Evolutionary conservation across 208 protist species (phyloP), one percentile per base, ranked within the genome.

Genomic region (Leishmania gerbilli): DNA sequence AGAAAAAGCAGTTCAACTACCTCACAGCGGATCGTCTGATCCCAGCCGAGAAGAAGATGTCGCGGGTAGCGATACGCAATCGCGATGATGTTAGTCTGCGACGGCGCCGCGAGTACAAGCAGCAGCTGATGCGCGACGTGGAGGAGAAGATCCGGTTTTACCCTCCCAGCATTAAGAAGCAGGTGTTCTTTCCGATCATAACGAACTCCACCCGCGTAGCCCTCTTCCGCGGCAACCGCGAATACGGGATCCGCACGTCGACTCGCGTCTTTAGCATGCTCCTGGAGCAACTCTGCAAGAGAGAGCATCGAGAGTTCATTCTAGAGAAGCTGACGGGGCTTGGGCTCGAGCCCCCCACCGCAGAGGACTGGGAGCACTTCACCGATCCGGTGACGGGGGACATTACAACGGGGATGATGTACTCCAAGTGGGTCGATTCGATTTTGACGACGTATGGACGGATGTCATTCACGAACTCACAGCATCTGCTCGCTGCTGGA

Each of bases 1-100:
- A 11, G 64, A 84, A 72, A 53, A 97, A 97, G 82, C 83, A 85
- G 40, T 97, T 87, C 86, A 97, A 97, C 85, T 97, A 91, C 82
- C 90, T 97, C 64, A 97, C 84, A 1, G 69, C n/a, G 8, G 75
- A 91, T 47, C 88, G 92, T 1, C 79, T 79, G 11, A 78, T 56
- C 0, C 58, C 81, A 42, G 1, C 11, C n/a, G 69, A 81, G 34
- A 83, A 74, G 69, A 53, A 34, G 40, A 55, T 84, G 47, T 79
- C 75, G 31, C 77, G 79, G 40, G 49, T 21, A 1, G 42, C 69
- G 2, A 80, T 90, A 27, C 92, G 92, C 3, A 24, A 71, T 55
- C 87, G 87, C 34, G 94, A 95, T 62, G 94, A 96, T 76, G 79
- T 87, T 24, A 71, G 37, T 42, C 79, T 89, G 2, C 47, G 68